These are phyloP conservation scores for Cadophora sp. DNA, from an alignment of 2,329 filamentous ascomycete species.

Conservation along the genomic window DNA sequence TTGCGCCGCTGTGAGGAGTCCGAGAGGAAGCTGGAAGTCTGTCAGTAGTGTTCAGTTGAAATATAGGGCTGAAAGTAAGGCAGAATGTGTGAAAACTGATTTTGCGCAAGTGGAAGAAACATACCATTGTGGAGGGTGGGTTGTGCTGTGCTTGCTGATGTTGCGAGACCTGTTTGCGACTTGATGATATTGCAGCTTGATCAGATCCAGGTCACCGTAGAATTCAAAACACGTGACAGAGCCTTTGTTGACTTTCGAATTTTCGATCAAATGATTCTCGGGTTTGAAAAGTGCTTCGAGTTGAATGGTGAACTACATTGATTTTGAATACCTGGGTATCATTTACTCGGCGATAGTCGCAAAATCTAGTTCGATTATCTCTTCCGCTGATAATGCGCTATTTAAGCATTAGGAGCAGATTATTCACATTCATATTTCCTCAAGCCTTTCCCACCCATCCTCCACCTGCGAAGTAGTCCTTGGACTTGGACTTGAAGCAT, in stretches of 20 bases:
- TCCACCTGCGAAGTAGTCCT: no score
- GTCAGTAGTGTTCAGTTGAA: neutral
- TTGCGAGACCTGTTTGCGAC: neutral
- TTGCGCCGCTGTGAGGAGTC: conserved; percentile 92
- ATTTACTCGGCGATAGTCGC: no score
- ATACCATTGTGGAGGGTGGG: neutral
- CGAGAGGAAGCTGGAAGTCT: conserved; percentile 66
- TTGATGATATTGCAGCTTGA: conserved; percentile 2
- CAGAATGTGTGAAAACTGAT: neutral
- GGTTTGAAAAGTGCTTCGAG: no score
- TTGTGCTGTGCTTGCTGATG: neutral
- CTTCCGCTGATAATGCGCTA: no score
- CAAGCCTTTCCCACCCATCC: no score
- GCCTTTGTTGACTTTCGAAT: neutral
- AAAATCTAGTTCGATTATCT: no score
- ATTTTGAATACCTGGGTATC: no score
- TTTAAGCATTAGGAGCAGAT: no score
- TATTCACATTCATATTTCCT: no score
- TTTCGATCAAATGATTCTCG: no score
- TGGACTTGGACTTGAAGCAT: no score
- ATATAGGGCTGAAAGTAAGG: neutral
- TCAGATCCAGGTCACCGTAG: conserved; percentile 2
- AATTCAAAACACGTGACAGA: neutral
- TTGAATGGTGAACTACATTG: no score
- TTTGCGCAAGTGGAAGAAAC: neutral